Evolutionary conservation across 441 rosid genomes (phyloP), one percentile per base, ranked within the genome.

Genomic region (Eruca vesicaria): DNA sequence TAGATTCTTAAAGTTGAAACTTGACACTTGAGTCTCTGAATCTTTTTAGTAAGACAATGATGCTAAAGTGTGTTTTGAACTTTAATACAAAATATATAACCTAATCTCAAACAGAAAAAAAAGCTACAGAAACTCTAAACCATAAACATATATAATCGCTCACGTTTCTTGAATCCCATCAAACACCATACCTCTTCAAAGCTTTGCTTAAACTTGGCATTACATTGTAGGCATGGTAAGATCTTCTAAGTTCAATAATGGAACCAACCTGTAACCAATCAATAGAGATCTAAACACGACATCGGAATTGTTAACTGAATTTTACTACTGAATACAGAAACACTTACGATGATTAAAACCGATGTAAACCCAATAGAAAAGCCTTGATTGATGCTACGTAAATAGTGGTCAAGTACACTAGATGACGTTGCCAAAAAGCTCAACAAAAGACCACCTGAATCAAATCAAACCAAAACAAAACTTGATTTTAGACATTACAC

Each of bases 181-280:
- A 92, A 48, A 87, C 90, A 26, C 92, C 99, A 77, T 95, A 95
- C 26, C 96, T 89, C 86, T 76, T 82, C 43, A 91, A 83, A 59
- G 96, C 97, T 86, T 92, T 90, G 86, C 96, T 92, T 81, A 95
- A 86, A 84, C 90, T 86, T 59, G 98, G 99, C 99, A 95, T 91
- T 59, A 95, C 98, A 52, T 91, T 90, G 81, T 92, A 95, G 48
- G 99, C 99, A 80, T 90, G 96, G 78, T 95, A 92, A 58, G 99
- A 95, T 84, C 97, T 86, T 86, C 99, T 86, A 48, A 95, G 89
- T 78, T 95, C 99, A 66, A 95, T 92, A 62, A 94, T 92, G 28
- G 99, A 94, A 60, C 99, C 99, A 83, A 92, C 99, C 97, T 94
- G 82, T 36, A 63, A 23, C 68, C 41, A 35, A 2, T 12, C 69